These are phyloP conservation scores for Lasiosphaeria miniovina DNA, from an alignment of 495 filamentous ascomycete genomes.

Conservation along the genomic window DNA sequence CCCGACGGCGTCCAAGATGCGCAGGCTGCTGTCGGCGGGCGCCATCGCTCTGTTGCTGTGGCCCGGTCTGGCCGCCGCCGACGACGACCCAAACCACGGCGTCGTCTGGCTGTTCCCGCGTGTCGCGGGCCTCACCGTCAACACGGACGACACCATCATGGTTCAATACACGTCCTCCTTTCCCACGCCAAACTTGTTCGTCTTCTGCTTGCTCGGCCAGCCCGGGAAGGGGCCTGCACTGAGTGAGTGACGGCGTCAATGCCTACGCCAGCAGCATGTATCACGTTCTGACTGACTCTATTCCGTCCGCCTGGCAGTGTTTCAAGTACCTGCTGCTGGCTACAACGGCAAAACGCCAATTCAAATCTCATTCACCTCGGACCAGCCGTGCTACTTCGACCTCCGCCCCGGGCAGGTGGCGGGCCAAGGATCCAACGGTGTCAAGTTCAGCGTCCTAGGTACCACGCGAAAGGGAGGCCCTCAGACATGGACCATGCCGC, in stretches of 20 bases:
- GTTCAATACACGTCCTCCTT: neutral
- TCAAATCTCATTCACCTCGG: neutral
- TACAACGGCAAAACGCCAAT: conserved; percentile 1
- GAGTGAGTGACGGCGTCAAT: neutral
- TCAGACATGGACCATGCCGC: neutral
- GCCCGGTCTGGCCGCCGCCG: no score
- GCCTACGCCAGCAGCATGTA: neutral
- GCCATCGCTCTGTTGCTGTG: no score
- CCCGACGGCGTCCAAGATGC: no score
- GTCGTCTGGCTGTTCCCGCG: neutral
- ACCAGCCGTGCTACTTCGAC: neutral
- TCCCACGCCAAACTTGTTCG: neutral
- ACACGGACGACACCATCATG: neutral
- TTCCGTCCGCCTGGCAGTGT: neutral
- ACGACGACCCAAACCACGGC: neutral
- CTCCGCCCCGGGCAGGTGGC: neutral
- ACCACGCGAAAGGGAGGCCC: neutral
- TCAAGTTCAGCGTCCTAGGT: neutral
- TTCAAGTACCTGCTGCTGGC: neutral
- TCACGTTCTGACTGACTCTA: neutral
- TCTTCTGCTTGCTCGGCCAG: neutral
- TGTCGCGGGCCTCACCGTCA: neutral
- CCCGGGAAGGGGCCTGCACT: neutral
- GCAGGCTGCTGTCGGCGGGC: no score
- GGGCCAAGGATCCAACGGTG: neutral